Evolutionary conservation across 768 basidiomycete genomes (phyloP).

Genomic region (Royoungia palumana): DNA sequence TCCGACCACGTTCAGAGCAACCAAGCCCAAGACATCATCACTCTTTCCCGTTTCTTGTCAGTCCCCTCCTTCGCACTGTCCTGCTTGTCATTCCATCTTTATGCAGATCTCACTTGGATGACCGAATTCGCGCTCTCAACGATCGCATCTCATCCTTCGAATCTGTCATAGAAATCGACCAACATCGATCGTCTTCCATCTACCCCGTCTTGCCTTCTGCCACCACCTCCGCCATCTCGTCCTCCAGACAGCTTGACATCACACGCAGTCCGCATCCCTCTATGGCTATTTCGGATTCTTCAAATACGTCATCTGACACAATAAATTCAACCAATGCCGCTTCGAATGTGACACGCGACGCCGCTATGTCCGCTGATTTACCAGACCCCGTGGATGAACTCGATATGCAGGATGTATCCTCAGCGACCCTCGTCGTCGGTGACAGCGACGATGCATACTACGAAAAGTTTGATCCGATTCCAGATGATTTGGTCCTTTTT

Average conservation of each 20-base stretch:
- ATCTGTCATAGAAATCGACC: background rate
- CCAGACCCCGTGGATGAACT: slow-evolving; percentile 15
- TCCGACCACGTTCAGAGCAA: slow-evolving; percentile 22
- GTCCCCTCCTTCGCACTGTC: background rate
- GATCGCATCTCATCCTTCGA: slow-evolving; percentile 28
- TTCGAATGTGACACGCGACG: slow-evolving; percentile 1
- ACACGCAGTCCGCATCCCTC: slow-evolving; percentile 15
- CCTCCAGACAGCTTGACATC: background rate
- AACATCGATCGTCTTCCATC: background rate
- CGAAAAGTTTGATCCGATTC: slow-evolving; percentile 39
- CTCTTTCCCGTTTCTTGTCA: slow-evolving; percentile 43
- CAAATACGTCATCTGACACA: slow-evolving; percentile 12
- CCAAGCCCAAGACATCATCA: slow-evolving; percentile 34
- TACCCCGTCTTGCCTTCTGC: slow-evolving; percentile 2
- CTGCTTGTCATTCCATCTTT: background rate
- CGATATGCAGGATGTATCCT: slow-evolving; percentile 20
- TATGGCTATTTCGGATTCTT: slow-evolving; percentile 14
- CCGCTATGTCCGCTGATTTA: slow-evolving; percentile 2
- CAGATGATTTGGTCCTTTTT: slow-evolving; percentile 16
- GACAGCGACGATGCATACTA: slow-evolving; percentile 49
- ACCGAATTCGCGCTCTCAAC: slow-evolving; percentile 39
- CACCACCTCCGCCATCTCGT: background rate
- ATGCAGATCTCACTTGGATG: slow-evolving; percentile 33
- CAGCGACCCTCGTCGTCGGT: slow-evolving; percentile 19
- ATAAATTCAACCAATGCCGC: background rate